Base-by-base conservation (phyloP, 352 stramenopile species). In the Phytophthora melonis region DNA sequence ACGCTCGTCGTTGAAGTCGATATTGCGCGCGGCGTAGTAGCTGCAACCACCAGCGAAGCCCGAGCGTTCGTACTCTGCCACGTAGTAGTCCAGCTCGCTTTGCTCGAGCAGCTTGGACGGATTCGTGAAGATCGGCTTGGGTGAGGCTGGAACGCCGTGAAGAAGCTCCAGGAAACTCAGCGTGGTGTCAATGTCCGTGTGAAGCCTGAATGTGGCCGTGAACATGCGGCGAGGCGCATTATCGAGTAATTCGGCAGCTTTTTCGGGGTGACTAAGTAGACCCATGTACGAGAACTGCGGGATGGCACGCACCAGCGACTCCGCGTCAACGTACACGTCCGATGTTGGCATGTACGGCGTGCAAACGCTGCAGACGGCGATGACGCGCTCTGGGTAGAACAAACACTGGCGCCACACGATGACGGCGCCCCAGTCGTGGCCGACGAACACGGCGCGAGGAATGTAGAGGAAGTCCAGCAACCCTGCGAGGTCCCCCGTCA, bases 231-330 rank as follows among this genome's bases (percentile, higher is more conserved):
- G 72, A 1, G 83, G 78, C 25, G 75, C 67, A 43, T 49, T 21
- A 61, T 91, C 79, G 0, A 89, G 67, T 41, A 78, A 59, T 57
- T 74, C 66, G 49, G 74, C 82, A 30, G 82, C 76, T 59, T 77
- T 56, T 11, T 74, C 60, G 5, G 80, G 68, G 19, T 85, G 65
- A 10, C 74, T 77, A 13, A 91, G 70, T 25, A 93, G 70, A 52
- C 76, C 80, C 65, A 91, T 84, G 78, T 95, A 93, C 45, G 80
- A 80, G 59, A 95, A 92, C 58, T 81, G 68, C 50, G 84, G 85
- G 41, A 87, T 25, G 13, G 71, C 66, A 43, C 84, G 72, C 8
- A 92, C 77, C 6, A 87, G 49, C 18, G 61, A 68, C 39, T 91
- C 80, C 0, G 86, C 66, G 36, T 80, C 67, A 14, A 91, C 58